These are phyloP conservation scores for Phlegmacium glaucopus DNA, from an alignment of 768 basidiomycete genomes.

Conservation along the genomic window DNA sequence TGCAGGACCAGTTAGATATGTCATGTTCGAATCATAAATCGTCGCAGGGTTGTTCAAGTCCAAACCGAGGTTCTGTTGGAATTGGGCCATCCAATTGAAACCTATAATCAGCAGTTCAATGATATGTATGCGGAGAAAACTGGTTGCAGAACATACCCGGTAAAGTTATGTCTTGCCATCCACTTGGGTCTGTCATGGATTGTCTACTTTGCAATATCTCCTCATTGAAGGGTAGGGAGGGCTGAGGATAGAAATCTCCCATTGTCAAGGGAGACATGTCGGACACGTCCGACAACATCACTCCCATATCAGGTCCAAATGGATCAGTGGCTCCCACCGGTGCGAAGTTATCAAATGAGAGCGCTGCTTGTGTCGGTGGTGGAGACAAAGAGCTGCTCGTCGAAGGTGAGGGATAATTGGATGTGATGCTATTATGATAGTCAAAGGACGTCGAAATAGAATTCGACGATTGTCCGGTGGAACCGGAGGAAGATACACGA, in stretches of 20 bases:
- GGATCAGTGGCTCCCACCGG: slow-evolving; percentile 41
- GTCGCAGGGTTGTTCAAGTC: slow-evolving; percentile 20
- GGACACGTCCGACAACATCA: slow-evolving; percentile 12
- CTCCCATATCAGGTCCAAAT: slow-evolving; percentile 27
- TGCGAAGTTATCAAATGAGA: slow-evolving; percentile 47
- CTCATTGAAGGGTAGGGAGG: slow-evolving; percentile 54
- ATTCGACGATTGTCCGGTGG: slow-evolving; percentile 16
- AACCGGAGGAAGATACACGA: neutral
- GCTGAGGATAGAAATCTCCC: slow-evolving; percentile 46
- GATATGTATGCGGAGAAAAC: too few relatives aligned
- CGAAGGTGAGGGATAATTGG: slow-evolving; percentile 37
- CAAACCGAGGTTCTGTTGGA: slow-evolving; percentile 37
- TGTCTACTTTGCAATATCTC: slow-evolving; percentile 63
- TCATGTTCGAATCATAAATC: slow-evolving; percentile 22
- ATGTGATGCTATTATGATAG: slow-evolving; percentile 15
- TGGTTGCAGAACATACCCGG: slow-evolving; percentile 46
- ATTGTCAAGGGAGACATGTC: slow-evolving; percentile 25
- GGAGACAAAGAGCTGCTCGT: slow-evolving; percentile 44
- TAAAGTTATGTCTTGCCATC: slow-evolving; percentile 53
- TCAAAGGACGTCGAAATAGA: slow-evolving; percentile 15
- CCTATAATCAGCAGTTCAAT: slow-evolving; percentile 18
- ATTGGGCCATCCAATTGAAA: slow-evolving; percentile 37
- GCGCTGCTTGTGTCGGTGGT: slow-evolving; percentile 39
- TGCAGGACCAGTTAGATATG: slow-evolving; percentile 26
- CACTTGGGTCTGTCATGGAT: slow-evolving; percentile 47